Evolutionary conservation across 345 rosid species (phyloP).

Genomic region (Salix purpurea): DNA sequence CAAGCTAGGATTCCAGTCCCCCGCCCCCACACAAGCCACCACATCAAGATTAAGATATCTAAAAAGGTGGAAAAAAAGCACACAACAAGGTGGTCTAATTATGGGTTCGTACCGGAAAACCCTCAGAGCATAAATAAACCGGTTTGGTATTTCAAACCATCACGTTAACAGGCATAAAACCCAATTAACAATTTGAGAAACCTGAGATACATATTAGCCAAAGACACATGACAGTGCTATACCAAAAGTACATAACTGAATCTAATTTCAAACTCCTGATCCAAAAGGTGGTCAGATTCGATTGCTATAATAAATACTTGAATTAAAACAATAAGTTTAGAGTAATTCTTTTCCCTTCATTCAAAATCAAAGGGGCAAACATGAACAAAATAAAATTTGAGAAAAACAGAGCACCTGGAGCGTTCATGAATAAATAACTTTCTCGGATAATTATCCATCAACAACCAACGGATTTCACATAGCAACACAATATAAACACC

Average conservation of each 20-base stretch:
- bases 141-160: not conserved
- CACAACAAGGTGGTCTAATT: constrained; percentile 16
- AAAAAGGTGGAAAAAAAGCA: constrained; percentile 7
- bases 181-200: not conserved
- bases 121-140: not conserved
- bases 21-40: not conserved
- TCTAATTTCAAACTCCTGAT: not conserved
- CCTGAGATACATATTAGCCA: not conserved
- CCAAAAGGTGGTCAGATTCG: not conserved
- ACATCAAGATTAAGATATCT: not conserved
- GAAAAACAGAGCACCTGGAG: not conserved
- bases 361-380: not conserved
- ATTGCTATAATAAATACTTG: not conserved
- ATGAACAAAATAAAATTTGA: not conserved
- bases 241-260: not conserved
- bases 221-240: not conserved
- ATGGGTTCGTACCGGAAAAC: constrained; percentile 11
- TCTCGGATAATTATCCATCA: no score
- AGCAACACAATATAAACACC: not conserved
- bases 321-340: not conserved
- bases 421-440: no score
- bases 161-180: not conserved
- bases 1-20: not conserved
- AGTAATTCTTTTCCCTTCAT: not conserved
- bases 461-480: no score